Evolutionary conservation across 202 grass and related monocot genomes (phyloP), one percentile per base, ranked within the genome.

Genomic region (Cymbopogon flexuosus): DNA sequence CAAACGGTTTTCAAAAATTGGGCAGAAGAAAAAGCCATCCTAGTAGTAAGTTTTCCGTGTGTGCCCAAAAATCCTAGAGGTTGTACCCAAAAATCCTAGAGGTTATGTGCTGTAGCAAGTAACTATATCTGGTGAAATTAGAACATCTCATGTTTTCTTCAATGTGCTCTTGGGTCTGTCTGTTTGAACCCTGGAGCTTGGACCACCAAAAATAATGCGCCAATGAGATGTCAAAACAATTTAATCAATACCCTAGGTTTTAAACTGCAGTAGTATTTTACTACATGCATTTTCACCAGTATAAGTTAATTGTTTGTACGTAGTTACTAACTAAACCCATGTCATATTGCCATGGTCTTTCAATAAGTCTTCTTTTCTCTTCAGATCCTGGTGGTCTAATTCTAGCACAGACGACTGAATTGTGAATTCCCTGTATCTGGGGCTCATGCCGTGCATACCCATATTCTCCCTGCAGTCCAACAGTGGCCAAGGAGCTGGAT

Each of bases 11-110:
- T 79, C 86, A 60, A 97, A 88, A 89, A 19, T 72, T 35, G 68
- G 68, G 54, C 76, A 77, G 59, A 97, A 94, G 85, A 87, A 93
- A 89, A 97, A 94, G 19, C 75, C 92, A 34, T 86, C 82, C n/a
- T 97, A 94, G 54, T 69, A 70, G 86, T 85, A 81, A 72, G 82
- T 66, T 65, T 41, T 23, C 13, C 27, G 27, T 63, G 6, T 43
- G 31, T 8, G 21, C n/a, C 6, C 34, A 64, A 84, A 57, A 66
- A 49, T 14, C 35, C 37, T 81, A 59, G 3, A 51, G 42, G 22
- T 56, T 33, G 3, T 52, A 15, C 4, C 3, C 33, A 34, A 27
- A 27, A 27, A 27, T 27, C 27, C 27, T 27, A 27, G 27, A 27
- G 27, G 27, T 27, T 27, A 27, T 27, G 19, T 39, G 6, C 31